Base-by-base conservation (phyloP, 2,329 filamentous ascomycete genomes). In the Aureobasidium subglaciale region DNA sequence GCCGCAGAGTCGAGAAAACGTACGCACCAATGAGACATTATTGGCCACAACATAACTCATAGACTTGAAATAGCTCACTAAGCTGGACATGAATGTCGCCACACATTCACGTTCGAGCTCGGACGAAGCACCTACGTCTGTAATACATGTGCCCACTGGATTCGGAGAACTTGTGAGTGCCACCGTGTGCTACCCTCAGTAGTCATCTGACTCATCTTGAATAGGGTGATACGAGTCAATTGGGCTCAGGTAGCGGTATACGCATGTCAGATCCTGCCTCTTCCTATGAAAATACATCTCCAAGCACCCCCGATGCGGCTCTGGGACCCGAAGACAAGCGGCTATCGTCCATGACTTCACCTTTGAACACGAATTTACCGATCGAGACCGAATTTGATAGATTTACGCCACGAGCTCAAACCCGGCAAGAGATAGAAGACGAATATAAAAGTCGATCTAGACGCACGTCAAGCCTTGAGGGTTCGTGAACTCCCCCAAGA, bases 81-180 rank as follows among this genome's bases (percentile, higher is more conserved):
- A 71, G 65, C 70, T 80, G 46, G 70, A 79, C 59, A 81, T 76
- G 7, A 63, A 68, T 27, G 61, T 76, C 16, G 65, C 71, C 10
- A 59, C 63, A 42, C 66, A 69, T 50, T 60, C 66, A 25, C 68
- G 72, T 64, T 85, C 68, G 74, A 84, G 67, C 53, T 79, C 80
- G 22, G 84, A 84, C 59, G 89, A 95, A 61, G 89, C 91, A 62
- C 86, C 90, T 22, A 80, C 89, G 53, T 96, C 91, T 1, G 91
- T 95, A 55, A 96, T 96, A 62, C 91, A 96, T 75, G 89, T 88
- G 15, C 90, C 91, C 0, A 79, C 89, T 61, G 88, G 86, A 59
- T 96, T 93, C 70, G 80, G 83, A 56, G 82, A 82, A 63, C 95
- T 93, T 81, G 88, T 93, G 69, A 67, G 81, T 68, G 38, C 42